Percentiles rank a stretch among this genome's conserved stretches.
phyloP scores from a whole-genome alignment of 2,329 filamentous ascomycete species.

The Epichloe bromicola region DNA sequence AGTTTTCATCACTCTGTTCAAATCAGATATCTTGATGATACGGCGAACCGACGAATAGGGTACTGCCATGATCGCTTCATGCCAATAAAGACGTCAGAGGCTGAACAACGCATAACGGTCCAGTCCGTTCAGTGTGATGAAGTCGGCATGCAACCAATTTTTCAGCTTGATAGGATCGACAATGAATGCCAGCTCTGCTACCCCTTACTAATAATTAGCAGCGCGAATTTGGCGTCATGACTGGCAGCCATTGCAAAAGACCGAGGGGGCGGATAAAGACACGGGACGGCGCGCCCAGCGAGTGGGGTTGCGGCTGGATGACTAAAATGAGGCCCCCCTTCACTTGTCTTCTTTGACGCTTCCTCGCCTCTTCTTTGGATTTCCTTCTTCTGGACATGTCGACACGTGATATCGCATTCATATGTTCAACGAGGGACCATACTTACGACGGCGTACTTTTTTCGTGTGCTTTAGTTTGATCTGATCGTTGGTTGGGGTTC shows the following conservation, averaged over 20 bases:
- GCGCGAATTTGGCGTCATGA: no score
- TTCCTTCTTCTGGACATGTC: background rate
- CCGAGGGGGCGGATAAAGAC: background rate
- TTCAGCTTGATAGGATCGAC: background rate
- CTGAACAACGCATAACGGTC: background rate
- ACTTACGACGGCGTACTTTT: background rate
- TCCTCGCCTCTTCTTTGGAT: background rate
- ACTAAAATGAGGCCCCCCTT: background rate
- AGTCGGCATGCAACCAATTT: background rate
- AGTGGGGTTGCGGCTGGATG: background rate
- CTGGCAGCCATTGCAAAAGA: background rate
- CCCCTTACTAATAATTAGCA: no score
- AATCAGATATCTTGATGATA: background rate
- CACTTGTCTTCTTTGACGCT: background rate
- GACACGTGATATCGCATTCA: background rate
- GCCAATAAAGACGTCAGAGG: background rate
- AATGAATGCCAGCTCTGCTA: no score
- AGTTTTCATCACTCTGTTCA: background rate
- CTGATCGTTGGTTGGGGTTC: background rate
- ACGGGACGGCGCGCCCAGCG: slow-evolving; percentile 3
- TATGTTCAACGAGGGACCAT: background rate
- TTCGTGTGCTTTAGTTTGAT: no score
- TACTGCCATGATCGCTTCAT: background rate
- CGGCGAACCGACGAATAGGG: background rate
- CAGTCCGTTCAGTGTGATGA: background rate